Percentiles rank a stretch among this genome's conserved stretches.
Conservation (phyloP, 2,329 filamentous ascomycete genomes). For the Monosporascus cannonballus region DNA sequence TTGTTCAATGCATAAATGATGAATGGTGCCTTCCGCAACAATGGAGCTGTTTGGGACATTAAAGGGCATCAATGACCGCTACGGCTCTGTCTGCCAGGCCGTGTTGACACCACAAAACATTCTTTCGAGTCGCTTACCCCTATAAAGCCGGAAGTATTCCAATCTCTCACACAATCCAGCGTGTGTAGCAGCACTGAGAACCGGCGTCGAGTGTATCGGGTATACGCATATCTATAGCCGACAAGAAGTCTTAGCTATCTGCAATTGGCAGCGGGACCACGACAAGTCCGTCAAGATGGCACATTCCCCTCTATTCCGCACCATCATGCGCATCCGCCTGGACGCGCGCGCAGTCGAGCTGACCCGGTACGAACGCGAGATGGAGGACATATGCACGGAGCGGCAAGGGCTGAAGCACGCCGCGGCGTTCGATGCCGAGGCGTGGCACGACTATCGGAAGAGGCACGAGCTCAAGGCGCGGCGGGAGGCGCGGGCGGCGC, state of each 20-base stretch:
- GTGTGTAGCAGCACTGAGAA: not conserved
- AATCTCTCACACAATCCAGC: not conserved
- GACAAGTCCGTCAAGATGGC: not conserved
- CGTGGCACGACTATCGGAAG: not conserved
- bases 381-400: not conserved
- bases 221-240: not conserved
- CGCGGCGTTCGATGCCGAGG: not conserved
- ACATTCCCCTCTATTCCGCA: not conserved
- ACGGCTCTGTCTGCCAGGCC: too few species aligned
- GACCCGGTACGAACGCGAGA: not conserved
- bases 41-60: too few species aligned
- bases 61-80: too few species aligned
- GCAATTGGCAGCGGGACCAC: not conserved
- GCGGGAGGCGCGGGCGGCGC: not conserved
- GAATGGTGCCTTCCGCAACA: not conserved
- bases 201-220: not conserved
- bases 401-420: not conserved
- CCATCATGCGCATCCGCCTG: not conserved
- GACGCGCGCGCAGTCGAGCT: not conserved
- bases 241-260: too few species aligned
- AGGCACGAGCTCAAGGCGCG: not conserved
- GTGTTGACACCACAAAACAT: not conserved
- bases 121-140: not conserved
- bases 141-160: not conserved
- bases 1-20: not conserved